phyloP scores from a whole-genome alignment of 495 filamentous ascomycete genomes.

The Stereocaulon alpinum region DNA sequence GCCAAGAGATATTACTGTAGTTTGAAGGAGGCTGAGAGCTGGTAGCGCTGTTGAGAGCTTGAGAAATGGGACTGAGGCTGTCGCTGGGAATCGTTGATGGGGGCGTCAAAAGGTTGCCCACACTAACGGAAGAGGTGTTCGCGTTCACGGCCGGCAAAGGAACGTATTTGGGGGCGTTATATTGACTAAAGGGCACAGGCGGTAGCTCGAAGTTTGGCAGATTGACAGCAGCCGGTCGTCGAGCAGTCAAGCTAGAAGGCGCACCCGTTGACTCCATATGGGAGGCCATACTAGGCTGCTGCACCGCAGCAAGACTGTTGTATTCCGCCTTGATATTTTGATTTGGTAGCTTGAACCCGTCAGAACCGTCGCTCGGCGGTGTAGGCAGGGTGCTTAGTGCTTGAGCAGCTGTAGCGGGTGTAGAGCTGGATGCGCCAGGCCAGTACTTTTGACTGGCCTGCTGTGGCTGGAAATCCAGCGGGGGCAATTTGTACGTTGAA shows the following conservation, averaged over 20 bases:
- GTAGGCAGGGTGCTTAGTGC: conserved; percentile 23
- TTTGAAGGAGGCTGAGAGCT: conserved; percentile 37
- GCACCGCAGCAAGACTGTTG: conserved; percentile 36
- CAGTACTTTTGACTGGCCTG: conserved; percentile 24
- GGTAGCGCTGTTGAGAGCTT: conserved; percentile 45
- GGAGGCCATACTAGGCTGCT: conserved; percentile 37
- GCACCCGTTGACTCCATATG: conserved; percentile 33
- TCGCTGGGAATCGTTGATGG: conserved; percentile 55
- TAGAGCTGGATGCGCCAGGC: conserved; percentile 21
- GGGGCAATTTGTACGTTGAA: conserved; percentile 22
- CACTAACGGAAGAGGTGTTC: conserved; percentile 37
- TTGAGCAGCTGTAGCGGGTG: conserved; percentile 22
- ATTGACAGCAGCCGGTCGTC: conserved; percentile 49
- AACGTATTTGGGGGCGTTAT: conserved; percentile 34
- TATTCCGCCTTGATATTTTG: conserved; percentile 24
- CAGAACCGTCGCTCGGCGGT: conserved; percentile 29
- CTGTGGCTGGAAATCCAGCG: conserved; percentile 22
- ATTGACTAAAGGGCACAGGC: conserved; percentile 33
- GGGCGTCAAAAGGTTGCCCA: conserved; percentile 52
- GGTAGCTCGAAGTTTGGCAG: conserved; percentile 56
- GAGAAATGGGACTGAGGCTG: conserved; percentile 48
- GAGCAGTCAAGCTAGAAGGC: conserved; percentile 43
- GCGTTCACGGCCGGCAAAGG: conserved; percentile 34
- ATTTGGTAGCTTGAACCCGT: conserved; percentile 28
- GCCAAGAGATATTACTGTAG: conserved; percentile 39